Evolutionary conservation across 2,329 filamentous ascomycete species (phyloP).

Genomic region (Beauveria bassiana): DNA sequence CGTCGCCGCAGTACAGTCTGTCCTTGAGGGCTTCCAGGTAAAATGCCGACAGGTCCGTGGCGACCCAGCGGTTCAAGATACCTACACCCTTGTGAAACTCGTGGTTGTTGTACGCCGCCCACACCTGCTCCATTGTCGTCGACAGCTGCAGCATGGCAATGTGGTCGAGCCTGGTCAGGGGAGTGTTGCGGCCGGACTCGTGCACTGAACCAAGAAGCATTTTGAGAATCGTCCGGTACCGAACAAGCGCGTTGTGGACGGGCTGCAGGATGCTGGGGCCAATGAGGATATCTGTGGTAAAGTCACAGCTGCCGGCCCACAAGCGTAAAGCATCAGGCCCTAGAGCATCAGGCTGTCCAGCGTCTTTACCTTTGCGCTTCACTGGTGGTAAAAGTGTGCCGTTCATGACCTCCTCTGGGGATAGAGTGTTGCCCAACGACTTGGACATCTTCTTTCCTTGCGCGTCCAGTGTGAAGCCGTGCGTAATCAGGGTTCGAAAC

Average conservation of each 20-base stretch:
- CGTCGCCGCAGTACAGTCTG: slow-evolving; percentile 75
- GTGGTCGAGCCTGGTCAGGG: slow-evolving; percentile 56
- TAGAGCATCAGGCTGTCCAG: slow-evolving; percentile 54
- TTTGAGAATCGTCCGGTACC: slow-evolving; percentile 84
- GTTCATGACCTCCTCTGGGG: slow-evolving; percentile 75
- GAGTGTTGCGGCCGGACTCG: slow-evolving; percentile 39
- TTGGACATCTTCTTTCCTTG: slow-evolving; percentile 98
- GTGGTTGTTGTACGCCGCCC: slow-evolving; percentile 57
- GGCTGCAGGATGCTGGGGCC: slow-evolving; percentile 69
- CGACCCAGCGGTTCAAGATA: slow-evolving; percentile 72
- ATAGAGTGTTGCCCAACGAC: slow-evolving; percentile 81
- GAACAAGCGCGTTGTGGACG: slow-evolving; percentile 69
- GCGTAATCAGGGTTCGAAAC: slow-evolving; percentile 85
- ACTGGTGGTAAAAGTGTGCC: slow-evolving; percentile 67
- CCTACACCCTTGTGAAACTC: slow-evolving; percentile 77
- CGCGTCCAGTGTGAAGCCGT: slow-evolving; percentile 87
- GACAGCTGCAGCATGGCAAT: slow-evolving; percentile 71
- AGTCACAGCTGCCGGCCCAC: slow-evolving; percentile 89
- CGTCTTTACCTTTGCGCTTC: slow-evolving; percentile 50
- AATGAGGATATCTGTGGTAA: slow-evolving; percentile 78
- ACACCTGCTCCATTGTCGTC: slow-evolving; percentile 57
- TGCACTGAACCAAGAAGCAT: slow-evolving; percentile 76
- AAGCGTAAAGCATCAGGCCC: slow-evolving; percentile 82
- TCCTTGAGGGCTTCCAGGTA: slow-evolving; percentile 94
- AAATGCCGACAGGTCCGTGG: slow-evolving; percentile 78